Conservation (phyloP, 305 asterid genomes). For the Solanum hybrid region DNA sequence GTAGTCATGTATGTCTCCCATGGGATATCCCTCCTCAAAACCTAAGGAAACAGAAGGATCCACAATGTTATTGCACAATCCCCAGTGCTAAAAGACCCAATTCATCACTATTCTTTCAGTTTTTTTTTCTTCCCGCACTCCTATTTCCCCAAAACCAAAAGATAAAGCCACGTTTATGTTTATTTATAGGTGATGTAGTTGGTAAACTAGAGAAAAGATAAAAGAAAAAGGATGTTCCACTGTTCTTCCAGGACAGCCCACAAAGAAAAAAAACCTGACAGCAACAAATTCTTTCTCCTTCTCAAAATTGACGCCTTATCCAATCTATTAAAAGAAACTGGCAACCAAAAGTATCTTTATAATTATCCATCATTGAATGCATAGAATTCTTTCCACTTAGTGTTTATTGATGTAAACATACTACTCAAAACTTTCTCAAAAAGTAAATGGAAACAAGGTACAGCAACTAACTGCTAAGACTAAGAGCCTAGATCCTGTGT, state of each 20-base stretch:
- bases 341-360: neutral
- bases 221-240: neutral
- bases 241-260: neutral
- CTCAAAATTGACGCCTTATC: neutral
- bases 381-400: neutral
- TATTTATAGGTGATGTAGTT: neutral
- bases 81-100: neutral
- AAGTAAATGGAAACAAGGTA: neutral
- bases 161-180: neutral
- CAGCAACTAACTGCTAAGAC: neutral
- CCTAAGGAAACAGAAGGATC: conserved; percentile 34
- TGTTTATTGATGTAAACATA: neutral
- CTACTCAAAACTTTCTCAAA: neutral
- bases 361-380: neutral
- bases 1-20: conserved; percentile 96
- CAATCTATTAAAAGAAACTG: neutral
- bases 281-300: neutral
- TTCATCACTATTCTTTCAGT: neutral
- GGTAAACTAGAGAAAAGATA: neutral
- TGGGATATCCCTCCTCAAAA: conserved; percentile 83
- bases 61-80: neutral
- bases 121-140: neutral
- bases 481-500: neutral
- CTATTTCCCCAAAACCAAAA: neutral
- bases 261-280: neutral